A percentile compares a stretch with the other conserved stretches of the same genome.
Conservation (phyloP, 106 monocot genomes). For the Alisma plantagoaquatica region DNA sequence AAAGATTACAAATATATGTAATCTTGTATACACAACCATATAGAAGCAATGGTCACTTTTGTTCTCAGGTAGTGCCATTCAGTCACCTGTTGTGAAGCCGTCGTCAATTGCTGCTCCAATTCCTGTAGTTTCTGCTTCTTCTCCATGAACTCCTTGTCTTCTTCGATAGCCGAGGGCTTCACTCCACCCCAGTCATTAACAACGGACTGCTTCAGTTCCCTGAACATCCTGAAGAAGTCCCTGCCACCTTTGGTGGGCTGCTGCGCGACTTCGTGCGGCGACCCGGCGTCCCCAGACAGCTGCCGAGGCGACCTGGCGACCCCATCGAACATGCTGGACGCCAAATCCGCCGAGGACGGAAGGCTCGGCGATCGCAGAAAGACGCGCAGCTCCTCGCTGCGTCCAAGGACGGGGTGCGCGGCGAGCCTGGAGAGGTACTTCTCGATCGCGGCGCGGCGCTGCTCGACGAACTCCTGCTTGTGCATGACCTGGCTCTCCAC, state of each 20-base stretch:
- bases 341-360: slow-evolving; percentile 34
- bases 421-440: slow-evolving; percentile 67
- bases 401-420: slow-evolving; percentile 65
- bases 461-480: slow-evolving; percentile 86
- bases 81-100: slow-evolving; percentile 86
- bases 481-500: slow-evolving; percentile 93
- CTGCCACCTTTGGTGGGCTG: slow-evolving; percentile 71
- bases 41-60: no score
- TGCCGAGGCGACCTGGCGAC: slow-evolving; percentile 47
- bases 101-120: slow-evolving; percentile 74
- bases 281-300: slow-evolving; percentile 29
- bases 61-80: no score
- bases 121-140: slow-evolving; percentile 68
- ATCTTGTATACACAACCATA: no score
- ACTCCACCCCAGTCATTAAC: slow-evolving; percentile 65
- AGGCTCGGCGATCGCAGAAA: slow-evolving; percentile 51
- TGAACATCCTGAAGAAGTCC: slow-evolving; percentile 77
- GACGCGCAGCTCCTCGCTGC: slow-evolving; percentile 52
- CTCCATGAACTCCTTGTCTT: slow-evolving; percentile 78
- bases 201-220: slow-evolving; percentile 81
- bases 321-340: slow-evolving; percentile 60
- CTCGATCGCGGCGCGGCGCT: slow-evolving; percentile 60
- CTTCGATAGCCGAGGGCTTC: slow-evolving; percentile 48
- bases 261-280: slow-evolving; percentile 50
- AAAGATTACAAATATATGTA: no score